Evolutionary conservation across 2,329 filamentous ascomycete species (phyloP).

Genomic region (Epichloe sylvatica): DNA sequence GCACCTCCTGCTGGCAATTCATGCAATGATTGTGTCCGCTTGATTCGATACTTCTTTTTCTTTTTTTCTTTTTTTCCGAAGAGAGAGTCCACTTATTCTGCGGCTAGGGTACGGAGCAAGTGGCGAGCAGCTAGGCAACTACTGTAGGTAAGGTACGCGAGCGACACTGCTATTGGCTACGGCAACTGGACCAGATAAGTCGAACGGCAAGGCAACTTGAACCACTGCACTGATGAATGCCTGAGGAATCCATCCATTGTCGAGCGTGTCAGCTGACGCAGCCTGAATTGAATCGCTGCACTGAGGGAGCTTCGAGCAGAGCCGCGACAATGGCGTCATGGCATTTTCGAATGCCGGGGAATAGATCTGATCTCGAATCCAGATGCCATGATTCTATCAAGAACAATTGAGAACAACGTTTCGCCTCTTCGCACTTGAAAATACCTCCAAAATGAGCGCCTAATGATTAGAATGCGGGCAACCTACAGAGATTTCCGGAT

Average conservation of each 20-base stretch:
- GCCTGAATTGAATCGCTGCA: no score
- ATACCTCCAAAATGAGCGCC: constrained; percentile 1
- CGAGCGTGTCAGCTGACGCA: no score
- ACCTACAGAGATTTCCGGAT: not conserved
- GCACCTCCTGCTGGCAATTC: no score
- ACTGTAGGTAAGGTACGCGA: no score
- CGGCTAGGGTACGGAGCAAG: not conserved
- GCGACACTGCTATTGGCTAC: no score
- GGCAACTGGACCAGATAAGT: no score
- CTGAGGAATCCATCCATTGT: no score
- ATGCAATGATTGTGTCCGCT: no score
- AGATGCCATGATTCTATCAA: not conserved
- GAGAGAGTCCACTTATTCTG: not conserved
- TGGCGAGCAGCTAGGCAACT: not conserved
- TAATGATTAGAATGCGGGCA: not conserved
- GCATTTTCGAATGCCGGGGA: constrained; percentile 4
- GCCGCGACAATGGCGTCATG: constrained; percentile 13
- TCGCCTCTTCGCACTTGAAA: not conserved
- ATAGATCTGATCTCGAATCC: constrained; percentile 1
- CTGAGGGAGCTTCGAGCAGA: not conserved
- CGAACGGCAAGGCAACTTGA: no score
- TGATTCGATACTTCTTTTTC: not conserved
- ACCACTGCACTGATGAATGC: no score
- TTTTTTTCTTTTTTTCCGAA: not conserved
- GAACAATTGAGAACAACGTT: not conserved